Evolutionary conservation across 2,329 filamentous ascomycete species (phyloP), one percentile per base, ranked within the genome.

Genomic region (Exophiala phaeomuriformis): DNA sequence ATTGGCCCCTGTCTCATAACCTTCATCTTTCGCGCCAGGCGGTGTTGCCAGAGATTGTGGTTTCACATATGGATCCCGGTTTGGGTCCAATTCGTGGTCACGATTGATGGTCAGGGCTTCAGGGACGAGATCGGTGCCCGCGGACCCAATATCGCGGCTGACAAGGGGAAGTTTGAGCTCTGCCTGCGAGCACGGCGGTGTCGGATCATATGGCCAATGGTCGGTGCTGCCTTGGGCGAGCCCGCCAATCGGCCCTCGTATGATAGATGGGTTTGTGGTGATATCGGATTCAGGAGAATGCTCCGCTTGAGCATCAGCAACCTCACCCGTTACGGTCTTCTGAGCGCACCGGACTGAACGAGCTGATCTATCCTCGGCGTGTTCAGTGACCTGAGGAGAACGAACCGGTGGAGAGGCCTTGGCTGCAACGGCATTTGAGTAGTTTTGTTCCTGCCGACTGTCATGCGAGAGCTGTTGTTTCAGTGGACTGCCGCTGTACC

Each of bases 181-280:
- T 59, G 65, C 71, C 62, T 57, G 68, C 19, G 57, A 61, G 55
- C 63, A 66, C 52, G 67, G 69, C 1, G 81, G 79, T 1, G 80
- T 82, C 7, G 74, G 70, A 51, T 79, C 74, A 51, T 80, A 79
- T 32, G 76, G 75, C 75, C 80, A 83, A 50, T 77, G 73, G 47
- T 78, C 75, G 27, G 68, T 68, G 56, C 70, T 71, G 44, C 72
- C 73, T 59, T 75, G 73, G 43, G 73, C 67, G 29, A 71, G 66
- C 33, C 79, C 81, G 47, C 81, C 83, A 47, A 86, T 79, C 1
- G 84, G 84, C 12, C 86, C 88, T 60, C 90, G 80, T 39, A 94
- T 82, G 47, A 90, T 77, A 0, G 90, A 95, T 2, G 89, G 89
- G 65, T 94, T 94, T 12, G 90, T 95, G 43, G 82, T 84, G 10